Percentiles rank a stretch among this genome's conserved stretches.
Conservation (phyloP, 805 yeast genomes). For the Yamadazyma tumulicola region DNA sequence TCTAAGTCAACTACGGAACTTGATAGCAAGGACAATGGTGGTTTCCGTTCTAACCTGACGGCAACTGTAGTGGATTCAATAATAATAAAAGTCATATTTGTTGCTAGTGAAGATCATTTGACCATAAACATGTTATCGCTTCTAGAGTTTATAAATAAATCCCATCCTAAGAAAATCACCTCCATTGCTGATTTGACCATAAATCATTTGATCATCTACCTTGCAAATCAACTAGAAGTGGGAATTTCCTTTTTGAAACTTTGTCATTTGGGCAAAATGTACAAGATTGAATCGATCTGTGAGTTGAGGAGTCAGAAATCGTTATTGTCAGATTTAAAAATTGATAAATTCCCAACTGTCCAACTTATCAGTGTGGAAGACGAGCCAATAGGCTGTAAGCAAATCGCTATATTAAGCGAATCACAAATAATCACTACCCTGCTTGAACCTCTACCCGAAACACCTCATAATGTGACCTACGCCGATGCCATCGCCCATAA, state of each 20-base stretch:
- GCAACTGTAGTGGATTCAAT: too few species aligned
- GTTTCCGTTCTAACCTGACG: too few species aligned
- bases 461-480: constrained; percentile 10
- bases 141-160: background rate
- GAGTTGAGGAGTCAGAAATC: constrained; percentile 2
- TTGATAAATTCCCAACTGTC: constrained; percentile 10
- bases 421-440: too few species aligned
- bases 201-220: constrained; percentile 10
- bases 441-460: too few species aligned
- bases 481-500: constrained; percentile 9
- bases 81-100: background rate
- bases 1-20: too few species aligned
- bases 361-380: constrained; percentile 6
- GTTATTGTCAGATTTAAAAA: constrained; percentile 7
- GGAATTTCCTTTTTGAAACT: constrained; percentile 6
- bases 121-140: background rate
- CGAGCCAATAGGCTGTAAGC: too few species aligned
- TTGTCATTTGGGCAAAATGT: constrained; percentile 13
- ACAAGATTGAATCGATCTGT: constrained; percentile 1
- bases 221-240: constrained; percentile 1
- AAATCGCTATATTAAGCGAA: too few species aligned
- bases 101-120: background rate
- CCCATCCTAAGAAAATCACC: background rate
- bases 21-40: too few species aligned
- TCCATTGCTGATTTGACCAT: constrained; percentile 1